These are phyloP conservation scores for Yamadazyma sp. DNA, from an alignment of 1,139 yeast genomes.

Conservation along the genomic window DNA sequence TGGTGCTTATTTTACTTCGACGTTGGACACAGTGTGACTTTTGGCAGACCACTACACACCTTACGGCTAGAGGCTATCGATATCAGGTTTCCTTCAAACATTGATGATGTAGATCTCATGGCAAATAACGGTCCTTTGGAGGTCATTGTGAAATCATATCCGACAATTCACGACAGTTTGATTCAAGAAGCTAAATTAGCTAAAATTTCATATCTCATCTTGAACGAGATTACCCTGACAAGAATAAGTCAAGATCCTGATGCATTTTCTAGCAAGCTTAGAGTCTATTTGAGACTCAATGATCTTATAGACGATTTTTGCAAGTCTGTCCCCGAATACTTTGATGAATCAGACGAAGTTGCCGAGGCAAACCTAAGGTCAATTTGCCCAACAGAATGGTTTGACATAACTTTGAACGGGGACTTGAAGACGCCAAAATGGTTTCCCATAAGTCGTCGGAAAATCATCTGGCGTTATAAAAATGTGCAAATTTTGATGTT, in stretches of 20 bases:
- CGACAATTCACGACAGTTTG: conserved; percentile 3
- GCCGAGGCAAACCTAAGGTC: not conserved
- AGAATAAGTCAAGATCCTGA: not conserved
- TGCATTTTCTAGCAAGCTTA: not conserved
- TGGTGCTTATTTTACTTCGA: conserved; percentile 12
- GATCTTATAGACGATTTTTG: not conserved
- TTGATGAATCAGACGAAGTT: not conserved
- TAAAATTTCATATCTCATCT: not conserved
- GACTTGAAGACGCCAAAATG: conserved; percentile 1
- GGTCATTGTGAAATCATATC: not conserved
- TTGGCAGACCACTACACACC: conserved; percentile 9
- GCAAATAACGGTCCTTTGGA: not conserved
- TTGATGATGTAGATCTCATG: not conserved
- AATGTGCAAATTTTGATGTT: conserved; percentile 13
- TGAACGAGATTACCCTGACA: not conserved
- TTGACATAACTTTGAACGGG: conserved; percentile 1
- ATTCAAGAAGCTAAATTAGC: conserved; percentile 3
- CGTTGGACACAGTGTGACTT: conserved; percentile 10
- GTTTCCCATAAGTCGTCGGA: conserved; percentile 3
- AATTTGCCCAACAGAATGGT: conserved; percentile 3
- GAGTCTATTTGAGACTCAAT: not conserved
- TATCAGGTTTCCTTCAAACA: conserved; percentile 6
- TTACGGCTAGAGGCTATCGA: conserved; percentile 6
- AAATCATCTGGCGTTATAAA: conserved; percentile 9
- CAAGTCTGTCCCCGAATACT: not conserved